Percentiles rank a stretch among this genome's conserved stretches.
Conservation (phyloP, 2,329 filamentous ascomycete genomes). For the Scleromitrula shiraiana region DNA sequence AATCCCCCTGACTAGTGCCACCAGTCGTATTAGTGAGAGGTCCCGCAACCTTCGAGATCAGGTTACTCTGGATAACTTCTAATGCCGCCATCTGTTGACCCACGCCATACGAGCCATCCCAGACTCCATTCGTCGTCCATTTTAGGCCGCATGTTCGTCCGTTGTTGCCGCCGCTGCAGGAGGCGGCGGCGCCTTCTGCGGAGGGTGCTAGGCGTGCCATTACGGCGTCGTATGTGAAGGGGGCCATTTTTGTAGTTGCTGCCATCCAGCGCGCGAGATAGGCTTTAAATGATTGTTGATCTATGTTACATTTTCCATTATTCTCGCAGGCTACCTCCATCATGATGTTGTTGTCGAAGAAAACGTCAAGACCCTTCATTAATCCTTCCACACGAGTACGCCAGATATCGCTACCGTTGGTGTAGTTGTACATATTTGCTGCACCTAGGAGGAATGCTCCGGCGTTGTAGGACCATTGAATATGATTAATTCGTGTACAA, state of each 20-base stretch:
- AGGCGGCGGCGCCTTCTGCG: conserved; percentile 45
- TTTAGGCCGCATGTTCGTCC: conserved; percentile 52
- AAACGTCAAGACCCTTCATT: conserved; percentile 44
- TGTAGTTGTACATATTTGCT: conserved; percentile 62
- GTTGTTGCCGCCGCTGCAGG: conserved; percentile 52
- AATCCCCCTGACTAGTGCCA: conserved; percentile 44
- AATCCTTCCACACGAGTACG: conserved; percentile 48
- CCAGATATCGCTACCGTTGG: conserved; percentile 48
- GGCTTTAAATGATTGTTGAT: conserved; percentile 55
- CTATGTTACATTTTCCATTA: conserved; percentile 48
- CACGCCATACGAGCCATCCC: conserved; percentile 41
- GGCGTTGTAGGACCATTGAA: conserved; percentile 64
- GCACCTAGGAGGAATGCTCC: conserved; percentile 59
- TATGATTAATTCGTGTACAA: conserved; percentile 49
- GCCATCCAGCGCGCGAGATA: conserved; percentile 55
- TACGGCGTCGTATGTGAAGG: conserved; percentile 46
- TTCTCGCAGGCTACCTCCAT: conserved; percentile 56
- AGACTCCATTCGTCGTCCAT: conserved; percentile 42
- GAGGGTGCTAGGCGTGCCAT: conserved; percentile 48
- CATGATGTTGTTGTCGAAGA: conserved; percentile 54
- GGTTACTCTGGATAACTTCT: conserved; percentile 47
- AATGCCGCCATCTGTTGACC: conserved; percentile 62
- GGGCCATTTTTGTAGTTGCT: conserved; percentile 53
- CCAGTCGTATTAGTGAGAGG: conserved; percentile 45
- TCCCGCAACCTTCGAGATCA: conserved; percentile 39